A percentile compares a stretch with the other conserved stretches of the same genome.
Evolutionary conservation across 345 rosid genomes (phyloP).

Genomic region (Pistacia vera): DNA sequence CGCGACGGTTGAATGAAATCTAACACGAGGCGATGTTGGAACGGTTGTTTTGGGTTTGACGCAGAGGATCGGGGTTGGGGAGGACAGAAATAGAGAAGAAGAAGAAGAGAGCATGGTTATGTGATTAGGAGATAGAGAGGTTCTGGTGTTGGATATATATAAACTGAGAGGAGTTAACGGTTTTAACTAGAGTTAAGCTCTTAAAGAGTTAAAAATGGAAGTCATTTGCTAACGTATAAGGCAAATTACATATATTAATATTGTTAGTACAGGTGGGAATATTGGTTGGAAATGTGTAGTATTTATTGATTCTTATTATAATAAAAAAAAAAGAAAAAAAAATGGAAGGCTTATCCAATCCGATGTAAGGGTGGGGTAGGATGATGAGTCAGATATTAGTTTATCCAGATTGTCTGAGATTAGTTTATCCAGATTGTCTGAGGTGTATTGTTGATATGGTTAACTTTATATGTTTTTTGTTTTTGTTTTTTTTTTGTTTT

Average conservation of each 20-base stretch:
- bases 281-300: too few species aligned
- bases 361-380: neutral
- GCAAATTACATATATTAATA: too few species aligned
- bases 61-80: slow-evolving; percentile 22
- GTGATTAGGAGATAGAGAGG: neutral
- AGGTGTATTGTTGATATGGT: too few species aligned
- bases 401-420: too few species aligned
- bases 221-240: too few species aligned
- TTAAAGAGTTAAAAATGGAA: too few species aligned
- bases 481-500: too few species aligned
- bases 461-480: too few species aligned
- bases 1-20: slow-evolving; percentile 16
- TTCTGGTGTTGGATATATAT: neutral
- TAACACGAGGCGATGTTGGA: slow-evolving; percentile 14
- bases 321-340: too few species aligned
- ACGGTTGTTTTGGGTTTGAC: neutral
- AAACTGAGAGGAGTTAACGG: neutral
- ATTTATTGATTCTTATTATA: too few species aligned
- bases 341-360: neutral
- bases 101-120: slow-evolving; percentile 39
- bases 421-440: neutral
- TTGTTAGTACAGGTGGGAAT: too few species aligned
- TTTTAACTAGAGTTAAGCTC: neutral
- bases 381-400: neutral
- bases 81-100: slow-evolving; percentile 21